Evolutionary conservation across 2,329 filamentous ascomycete species (phyloP).

Genomic region (Paracorniculantispora psalliotae): DNA sequence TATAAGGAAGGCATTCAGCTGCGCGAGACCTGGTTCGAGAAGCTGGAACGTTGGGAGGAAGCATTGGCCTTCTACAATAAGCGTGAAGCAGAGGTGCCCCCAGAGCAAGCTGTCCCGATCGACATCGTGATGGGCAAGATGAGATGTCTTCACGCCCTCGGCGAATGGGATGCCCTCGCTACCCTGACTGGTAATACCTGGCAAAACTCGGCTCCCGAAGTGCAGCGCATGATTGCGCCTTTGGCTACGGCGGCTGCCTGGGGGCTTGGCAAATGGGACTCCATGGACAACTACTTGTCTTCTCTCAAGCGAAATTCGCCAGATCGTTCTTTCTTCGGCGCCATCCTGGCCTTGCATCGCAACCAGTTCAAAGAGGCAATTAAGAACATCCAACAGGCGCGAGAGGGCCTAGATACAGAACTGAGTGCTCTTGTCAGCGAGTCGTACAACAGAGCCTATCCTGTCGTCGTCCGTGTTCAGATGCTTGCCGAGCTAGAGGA

Average conservation of each 20-base stretch:
- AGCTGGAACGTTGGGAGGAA: conserved; percentile 96
- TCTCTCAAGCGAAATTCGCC: conserved; percentile 93
- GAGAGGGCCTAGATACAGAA: conserved; percentile 92
- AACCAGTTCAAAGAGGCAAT: conserved; percentile 92
- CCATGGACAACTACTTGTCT: conserved; percentile 94
- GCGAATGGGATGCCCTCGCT: conserved; percentile 94
- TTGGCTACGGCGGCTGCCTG: conserved; percentile 93
- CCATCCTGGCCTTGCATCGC: conserved; percentile 88
- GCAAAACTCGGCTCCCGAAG: conserved; percentile 81
- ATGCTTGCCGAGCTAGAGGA: conserved; percentile 99
- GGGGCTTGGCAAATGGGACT: conserved; percentile 94
- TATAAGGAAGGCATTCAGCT: conserved; percentile 92
- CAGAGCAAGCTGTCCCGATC: conserved; percentile 60
- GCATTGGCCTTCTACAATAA: conserved; percentile 87
- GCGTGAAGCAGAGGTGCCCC: conserved; percentile 65
- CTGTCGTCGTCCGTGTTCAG: conserved; percentile 95
- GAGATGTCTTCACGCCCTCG: conserved; percentile 93
- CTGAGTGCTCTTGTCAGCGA: conserved; percentile 95
- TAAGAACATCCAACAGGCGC: conserved; percentile 83
- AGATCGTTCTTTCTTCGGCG: conserved; percentile 95
- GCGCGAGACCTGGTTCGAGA: conserved; percentile 98
- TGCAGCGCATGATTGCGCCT: conserved; percentile 86
- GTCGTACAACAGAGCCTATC: conserved; percentile 95
- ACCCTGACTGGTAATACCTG: conserved; percentile 87
- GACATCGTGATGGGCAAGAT: conserved; percentile 99